Percentiles rank a stretch among this genome's conserved stretches.
These are phyloP conservation scores for Chaetothyriales sp. DNA, from an alignment of 2,329 filamentous ascomycete species.

Conservation along the genomic window DNA sequence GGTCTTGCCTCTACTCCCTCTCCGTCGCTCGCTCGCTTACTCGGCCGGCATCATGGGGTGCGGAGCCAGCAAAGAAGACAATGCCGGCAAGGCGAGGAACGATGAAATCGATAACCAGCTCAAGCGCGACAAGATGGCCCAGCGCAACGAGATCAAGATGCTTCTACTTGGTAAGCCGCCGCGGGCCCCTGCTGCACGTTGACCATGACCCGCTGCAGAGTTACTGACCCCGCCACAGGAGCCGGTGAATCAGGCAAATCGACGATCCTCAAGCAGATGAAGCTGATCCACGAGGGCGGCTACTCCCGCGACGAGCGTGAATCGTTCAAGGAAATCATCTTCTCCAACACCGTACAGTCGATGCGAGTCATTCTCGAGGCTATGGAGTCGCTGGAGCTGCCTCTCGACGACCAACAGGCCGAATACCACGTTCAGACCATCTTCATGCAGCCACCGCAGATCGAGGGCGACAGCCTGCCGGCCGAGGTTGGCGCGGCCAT, in stretches of 20 bases:
- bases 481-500: conserved; percentile 88
- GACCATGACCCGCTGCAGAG: conserved; percentile 1
- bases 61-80: conserved; percentile 98
- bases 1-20: background rate
- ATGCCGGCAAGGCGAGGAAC: conserved; percentile 99
- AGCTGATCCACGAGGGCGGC: conserved; percentile 96
- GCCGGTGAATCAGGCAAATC: conserved; percentile 97
- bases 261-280: conserved; percentile 93
- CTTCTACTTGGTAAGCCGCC: conserved; percentile 69
- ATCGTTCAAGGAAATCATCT: conserved; percentile 58
- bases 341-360: conserved; percentile 55
- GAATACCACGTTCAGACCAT: conserved; percentile 97
- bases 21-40: background rate
- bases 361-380: conserved; percentile 57
- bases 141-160: conserved; percentile 99
- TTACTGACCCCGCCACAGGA: conserved; percentile 37
- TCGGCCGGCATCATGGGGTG: conserved; percentile 66
- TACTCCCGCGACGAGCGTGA: conserved; percentile 80
- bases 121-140: conserved; percentile 96
- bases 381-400: conserved; percentile 57
- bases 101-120: conserved; percentile 99
- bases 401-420: conserved; percentile 78
- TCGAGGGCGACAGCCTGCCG: conserved; percentile 86
- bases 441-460: conserved; percentile 96
- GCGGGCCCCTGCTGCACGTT: conserved; percentile 1